Evolutionary conservation across 805 yeast genomes (phyloP).

Genomic region (Candida odintsovae): DNA sequence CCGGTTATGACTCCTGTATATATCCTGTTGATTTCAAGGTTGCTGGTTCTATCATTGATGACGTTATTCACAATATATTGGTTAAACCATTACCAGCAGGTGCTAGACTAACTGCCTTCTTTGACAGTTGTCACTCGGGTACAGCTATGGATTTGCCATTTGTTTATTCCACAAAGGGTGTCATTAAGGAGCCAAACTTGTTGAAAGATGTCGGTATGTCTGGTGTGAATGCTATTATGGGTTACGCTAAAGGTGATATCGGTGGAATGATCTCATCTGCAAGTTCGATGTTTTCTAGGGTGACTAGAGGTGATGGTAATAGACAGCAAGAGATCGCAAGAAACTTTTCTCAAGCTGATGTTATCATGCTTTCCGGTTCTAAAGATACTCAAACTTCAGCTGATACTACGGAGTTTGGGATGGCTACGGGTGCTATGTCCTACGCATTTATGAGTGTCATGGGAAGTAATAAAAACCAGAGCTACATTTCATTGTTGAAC

Average conservation of each 20-base stretch:
- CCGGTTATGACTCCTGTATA: constrained; percentile 56
- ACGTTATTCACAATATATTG: constrained; percentile 54
- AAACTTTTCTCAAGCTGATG: constrained; percentile 64
- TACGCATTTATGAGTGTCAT: constrained; percentile 61
- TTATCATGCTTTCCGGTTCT: constrained; percentile 61
- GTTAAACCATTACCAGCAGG: constrained; percentile 61
- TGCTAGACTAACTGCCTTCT: constrained; percentile 61
- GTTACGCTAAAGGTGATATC: constrained; percentile 48
- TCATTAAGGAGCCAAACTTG: constrained; percentile 63
- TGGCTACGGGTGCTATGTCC: constrained; percentile 72
- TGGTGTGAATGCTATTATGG: constrained; percentile 45
- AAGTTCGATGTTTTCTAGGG: constrained; percentile 17
- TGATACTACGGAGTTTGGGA: constrained; percentile 58
- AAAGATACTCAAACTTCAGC: constrained; percentile 57
- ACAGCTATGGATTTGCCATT: constrained; percentile 66
- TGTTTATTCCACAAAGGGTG: constrained; percentile 66
- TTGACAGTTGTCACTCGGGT: constrained; percentile 76
- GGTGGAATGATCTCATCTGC: constrained; percentile 27
- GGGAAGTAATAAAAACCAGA: constrained; percentile 47
- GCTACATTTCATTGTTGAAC: constrained; percentile 55
- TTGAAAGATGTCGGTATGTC: constrained; percentile 63
- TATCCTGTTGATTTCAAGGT: constrained; percentile 59
- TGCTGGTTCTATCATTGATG: constrained; percentile 62
- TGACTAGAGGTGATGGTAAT: constrained; percentile 18
- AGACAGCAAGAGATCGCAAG: constrained; percentile 34